phyloP scores from a whole-genome alignment of 768 basidiomycete species.

The Ramaria sp. region DNA sequence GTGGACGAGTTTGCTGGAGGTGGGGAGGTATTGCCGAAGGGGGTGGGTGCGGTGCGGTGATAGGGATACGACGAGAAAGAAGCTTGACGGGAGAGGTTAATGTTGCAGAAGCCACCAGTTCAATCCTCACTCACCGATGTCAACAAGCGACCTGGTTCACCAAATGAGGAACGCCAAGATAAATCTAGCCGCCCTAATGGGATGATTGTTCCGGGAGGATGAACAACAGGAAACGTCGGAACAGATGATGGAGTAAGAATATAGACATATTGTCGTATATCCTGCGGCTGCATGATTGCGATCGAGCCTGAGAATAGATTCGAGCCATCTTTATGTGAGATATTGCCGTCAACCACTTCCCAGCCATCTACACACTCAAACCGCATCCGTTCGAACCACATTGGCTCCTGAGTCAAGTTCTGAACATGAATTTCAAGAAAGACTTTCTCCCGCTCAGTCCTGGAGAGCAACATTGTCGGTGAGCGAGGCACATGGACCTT shows the following conservation, averaged over 20 bases:
- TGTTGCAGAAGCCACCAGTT: background rate
- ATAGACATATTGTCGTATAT: slow-evolving; percentile 82
- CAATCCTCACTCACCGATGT: slow-evolving; percentile 47
- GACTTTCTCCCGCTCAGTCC: slow-evolving; percentile 62
- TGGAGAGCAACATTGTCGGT: slow-evolving; percentile 56
- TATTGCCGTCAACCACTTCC: slow-evolving; percentile 46
- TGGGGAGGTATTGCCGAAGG: slow-evolving; percentile 68
- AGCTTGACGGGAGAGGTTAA: slow-evolving; percentile 26
- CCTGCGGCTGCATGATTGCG: slow-evolving; percentile 73
- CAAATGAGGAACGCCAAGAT: slow-evolving; percentile 75
- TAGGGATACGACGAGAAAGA: slow-evolving; percentile 70
- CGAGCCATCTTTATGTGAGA: slow-evolving; percentile 14
- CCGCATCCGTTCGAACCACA: slow-evolving; percentile 73
- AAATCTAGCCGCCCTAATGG: slow-evolving; percentile 84
- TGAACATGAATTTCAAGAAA: slow-evolving; percentile 92
- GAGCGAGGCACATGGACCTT: slow-evolving; percentile 76
- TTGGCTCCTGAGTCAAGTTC: slow-evolving; percentile 66
- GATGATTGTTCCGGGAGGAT: slow-evolving; percentile 59
- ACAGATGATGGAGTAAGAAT: slow-evolving; percentile 47
- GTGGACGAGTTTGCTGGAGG: slow-evolving; percentile 56
- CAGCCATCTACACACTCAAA: slow-evolving; percentile 66
- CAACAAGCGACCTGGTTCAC: slow-evolving; percentile 76
- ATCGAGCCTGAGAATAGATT: slow-evolving; percentile 49
- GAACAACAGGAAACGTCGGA: slow-evolving; percentile 27
- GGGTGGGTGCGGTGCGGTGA: slow-evolving; percentile 26